Base-by-base conservation (phyloP, 2,329 filamentous ascomycete species). In the Podosphaera aphanis region DNA sequence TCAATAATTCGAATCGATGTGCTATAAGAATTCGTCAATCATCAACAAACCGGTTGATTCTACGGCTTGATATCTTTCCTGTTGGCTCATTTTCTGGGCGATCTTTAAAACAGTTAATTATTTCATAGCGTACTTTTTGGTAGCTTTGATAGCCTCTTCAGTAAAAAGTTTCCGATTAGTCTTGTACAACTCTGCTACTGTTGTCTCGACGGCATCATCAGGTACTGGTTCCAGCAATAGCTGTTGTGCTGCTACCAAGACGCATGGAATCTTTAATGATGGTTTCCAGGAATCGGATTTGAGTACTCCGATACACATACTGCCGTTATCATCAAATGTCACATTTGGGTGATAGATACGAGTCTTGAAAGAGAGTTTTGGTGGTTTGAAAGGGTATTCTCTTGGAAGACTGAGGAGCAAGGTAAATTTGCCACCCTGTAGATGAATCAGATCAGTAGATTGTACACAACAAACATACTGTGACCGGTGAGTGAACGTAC, bases 271-370 rank as follows among this genome's bases (percentile, higher is more conserved):
- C 63, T 74, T 78, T 57, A 74, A 78, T 46, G 71, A 74, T 1
- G 79, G 79, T 63, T 83, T 83, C 79, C 79, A 83, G 54, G 77
- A 71, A 45, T 82, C 77, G 2, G 72, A 63, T 47, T 77, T 73
- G 46, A 83, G 65, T 64, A 83, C 76, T 20, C 77, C 79, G 46
- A 83, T 64, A 57, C 79, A 83, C 76, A 83, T 83, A 51, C 69
- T 73, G 33, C 79, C 79, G 53, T 79, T 77, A n/a, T 45, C 43
- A 18, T 45, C 43, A 62, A 80, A 81, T 55, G 71, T 75, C 47
- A 83, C 73, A 56, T 83, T 83, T 1, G 79, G 79, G 60, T 83
- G 79, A 64, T 80, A 83, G 61, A 83, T 78, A 55, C 80, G 80
- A 42, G 78, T 83, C 49, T 68, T 69, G 66, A 82, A 83, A 56